These are phyloP conservation scores for Trichoderma endophyticum DNA, from an alignment of 2,329 filamentous ascomycete genomes.

Conservation along the genomic window DNA sequence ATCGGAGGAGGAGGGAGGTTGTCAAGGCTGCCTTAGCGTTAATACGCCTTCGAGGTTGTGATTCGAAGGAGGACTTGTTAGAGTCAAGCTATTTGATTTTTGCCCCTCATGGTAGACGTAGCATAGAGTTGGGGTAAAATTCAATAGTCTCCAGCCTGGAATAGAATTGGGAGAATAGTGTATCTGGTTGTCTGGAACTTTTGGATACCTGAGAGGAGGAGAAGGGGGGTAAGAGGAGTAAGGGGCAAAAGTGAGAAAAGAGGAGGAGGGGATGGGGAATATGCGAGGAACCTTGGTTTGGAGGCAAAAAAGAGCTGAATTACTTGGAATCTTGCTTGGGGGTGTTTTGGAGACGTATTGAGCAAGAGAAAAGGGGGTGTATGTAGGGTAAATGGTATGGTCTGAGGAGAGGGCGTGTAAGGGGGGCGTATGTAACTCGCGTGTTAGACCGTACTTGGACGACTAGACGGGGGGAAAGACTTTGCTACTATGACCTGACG, in stretches of 20 bases:
- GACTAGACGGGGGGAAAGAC: neutral
- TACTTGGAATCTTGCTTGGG: neutral
- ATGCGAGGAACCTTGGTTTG: constrained; percentile 11
- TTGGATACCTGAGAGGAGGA: neutral
- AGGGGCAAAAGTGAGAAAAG: neutral
- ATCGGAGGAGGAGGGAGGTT: neutral
- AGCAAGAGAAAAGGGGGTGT: neutral
- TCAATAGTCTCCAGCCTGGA: neutral
- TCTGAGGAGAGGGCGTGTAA: neutral
- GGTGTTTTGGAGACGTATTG: neutral
- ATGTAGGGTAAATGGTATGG: neutral
- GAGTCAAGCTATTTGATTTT: neutral
- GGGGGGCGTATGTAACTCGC: neutral
- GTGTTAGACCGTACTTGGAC: neutral
- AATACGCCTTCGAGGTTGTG: neutral
- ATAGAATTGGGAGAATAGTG: neutral
- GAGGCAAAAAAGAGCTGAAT: neutral
- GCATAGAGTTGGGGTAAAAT: neutral
- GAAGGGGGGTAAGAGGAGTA: neutral
- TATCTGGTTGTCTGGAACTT: neutral
- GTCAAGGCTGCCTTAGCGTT: neutral
- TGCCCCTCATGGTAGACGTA: neutral
- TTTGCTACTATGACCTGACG: neutral
- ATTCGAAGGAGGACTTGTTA: neutral
- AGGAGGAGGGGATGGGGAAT: neutral